Evolutionary conservation across 805 yeast species (phyloP).

Genomic region (Wickerhamiella hasegawae): DNA sequence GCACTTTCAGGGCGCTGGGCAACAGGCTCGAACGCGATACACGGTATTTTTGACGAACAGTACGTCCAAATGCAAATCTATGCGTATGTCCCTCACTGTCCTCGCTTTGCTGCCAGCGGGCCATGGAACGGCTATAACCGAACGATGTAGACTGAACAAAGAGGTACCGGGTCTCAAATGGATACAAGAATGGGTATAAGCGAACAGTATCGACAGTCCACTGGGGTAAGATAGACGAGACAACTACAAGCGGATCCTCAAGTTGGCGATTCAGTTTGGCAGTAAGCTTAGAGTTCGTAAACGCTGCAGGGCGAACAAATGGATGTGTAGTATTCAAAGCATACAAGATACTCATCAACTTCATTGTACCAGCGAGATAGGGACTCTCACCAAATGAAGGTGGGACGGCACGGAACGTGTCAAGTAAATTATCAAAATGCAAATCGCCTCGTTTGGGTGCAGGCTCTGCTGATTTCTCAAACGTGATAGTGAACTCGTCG

Average conservation of each 20-base stretch:
- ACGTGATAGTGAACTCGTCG: conserved; percentile 35
- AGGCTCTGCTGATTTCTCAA: conserved; percentile 21
- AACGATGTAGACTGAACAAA: conserved; percentile 78
- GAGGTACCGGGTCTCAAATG: conserved; percentile 61
- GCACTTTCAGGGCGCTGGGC: conserved; percentile 62
- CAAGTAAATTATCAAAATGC: not conserved
- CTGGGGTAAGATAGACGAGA: conserved; percentile 69
- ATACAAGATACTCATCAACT: conserved; percentile 1
- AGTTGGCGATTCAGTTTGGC: conserved; percentile 76
- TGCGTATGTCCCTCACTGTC: conserved; percentile 11
- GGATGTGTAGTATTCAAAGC: conserved; percentile 1
- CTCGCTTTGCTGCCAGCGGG: conserved; percentile 42
- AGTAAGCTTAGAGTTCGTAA: conserved; percentile 64
- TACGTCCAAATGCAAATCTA: conserved; percentile 50
- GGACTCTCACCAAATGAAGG: conserved; percentile 3
- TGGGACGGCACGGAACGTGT: conserved; percentile 2
- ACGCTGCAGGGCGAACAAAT: conserved; percentile 19
- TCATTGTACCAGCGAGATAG: not conserved
- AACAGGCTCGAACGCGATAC: conserved; percentile 55
- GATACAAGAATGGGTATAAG: conserved; percentile 66
- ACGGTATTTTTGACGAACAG: conserved; percentile 64
- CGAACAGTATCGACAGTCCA: conserved; percentile 71
- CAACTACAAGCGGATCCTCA: conserved; percentile 78
- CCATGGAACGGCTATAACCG: conserved; percentile 73
- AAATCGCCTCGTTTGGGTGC: not conserved